These are phyloP conservation scores for Medicago arabica DNA, from an alignment of 306 rosid genomes.

Conservation along the genomic window DNA sequence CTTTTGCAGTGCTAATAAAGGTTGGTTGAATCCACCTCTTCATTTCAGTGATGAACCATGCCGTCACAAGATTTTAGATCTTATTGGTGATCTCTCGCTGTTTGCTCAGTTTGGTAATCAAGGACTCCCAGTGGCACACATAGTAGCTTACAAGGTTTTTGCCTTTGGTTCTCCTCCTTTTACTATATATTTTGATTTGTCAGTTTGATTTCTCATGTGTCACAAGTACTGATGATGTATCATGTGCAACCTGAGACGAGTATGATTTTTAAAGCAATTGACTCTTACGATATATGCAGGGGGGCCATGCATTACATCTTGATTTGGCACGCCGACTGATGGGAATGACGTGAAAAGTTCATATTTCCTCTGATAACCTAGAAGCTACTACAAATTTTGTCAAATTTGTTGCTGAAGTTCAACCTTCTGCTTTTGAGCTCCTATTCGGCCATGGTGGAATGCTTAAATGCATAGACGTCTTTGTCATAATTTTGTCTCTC, in stretches of 20 bases:
- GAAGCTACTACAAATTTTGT: constrained; percentile 3
- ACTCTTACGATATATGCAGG: constrained; percentile 51
- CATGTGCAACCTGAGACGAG: neutral
- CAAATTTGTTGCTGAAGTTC: constrained; percentile 19
- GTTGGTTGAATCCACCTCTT: constrained; percentile 94
- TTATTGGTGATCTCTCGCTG: constrained; percentile 89
- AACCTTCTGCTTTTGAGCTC: constrained; percentile 18
- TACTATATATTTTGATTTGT: no score
- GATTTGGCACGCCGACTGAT: constrained; percentile 62
- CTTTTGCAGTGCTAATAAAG: constrained; percentile 62
- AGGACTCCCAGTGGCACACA: constrained; percentile 92
- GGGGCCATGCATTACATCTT: constrained; percentile 78
- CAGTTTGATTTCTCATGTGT: neutral
- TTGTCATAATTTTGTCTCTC: neutral
- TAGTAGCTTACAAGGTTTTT: constrained; percentile 76
- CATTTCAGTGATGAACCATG: constrained; percentile 86
- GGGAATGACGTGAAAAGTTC: constrained; percentile 43
- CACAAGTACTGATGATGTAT: constrained; percentile 9
- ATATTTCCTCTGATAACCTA: neutral
- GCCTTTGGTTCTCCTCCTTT: constrained; percentile 1
- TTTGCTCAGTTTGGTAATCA: constrained; percentile 79
- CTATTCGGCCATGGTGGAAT: constrained; percentile 5
- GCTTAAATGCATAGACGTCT: constrained; percentile 10
- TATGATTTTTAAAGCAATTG: constrained; percentile 27
- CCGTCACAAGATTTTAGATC: constrained; percentile 90